Evolutionary conservation across 2,329 filamentous ascomycete species (phyloP).

Genomic region (Rugonectria rugulosa): DNA sequence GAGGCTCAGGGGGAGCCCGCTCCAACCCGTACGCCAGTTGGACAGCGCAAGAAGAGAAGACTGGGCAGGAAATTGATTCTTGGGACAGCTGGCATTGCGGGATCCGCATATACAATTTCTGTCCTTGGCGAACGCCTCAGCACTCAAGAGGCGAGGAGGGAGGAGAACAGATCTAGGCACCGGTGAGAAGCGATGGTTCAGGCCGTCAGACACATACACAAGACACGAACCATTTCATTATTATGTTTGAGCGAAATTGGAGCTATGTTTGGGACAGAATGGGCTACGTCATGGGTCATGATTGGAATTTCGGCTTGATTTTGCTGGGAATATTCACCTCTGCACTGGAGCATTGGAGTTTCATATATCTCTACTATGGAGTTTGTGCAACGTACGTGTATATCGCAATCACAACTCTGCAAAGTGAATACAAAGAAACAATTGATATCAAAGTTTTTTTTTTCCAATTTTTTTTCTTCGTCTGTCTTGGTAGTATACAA

Average conservation of each 20-base stretch:
- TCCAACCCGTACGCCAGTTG: conserved; percentile 47
- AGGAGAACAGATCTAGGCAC: conserved; percentile 49
- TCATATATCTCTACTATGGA: background rate
- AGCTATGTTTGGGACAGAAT: background rate
- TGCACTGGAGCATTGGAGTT: background rate
- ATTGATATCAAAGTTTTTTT: background rate
- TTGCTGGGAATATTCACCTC: background rate
- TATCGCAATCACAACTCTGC: background rate
- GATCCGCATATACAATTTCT: conserved; percentile 64
- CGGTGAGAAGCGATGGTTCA: conserved; percentile 31
- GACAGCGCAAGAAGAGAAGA: conserved; percentile 47
- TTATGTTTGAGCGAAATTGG: background rate
- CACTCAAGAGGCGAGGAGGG: conserved; percentile 50
- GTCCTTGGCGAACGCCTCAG: conserved; percentile 65
- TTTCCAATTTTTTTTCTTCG: background rate
- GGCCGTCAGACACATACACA: background rate
- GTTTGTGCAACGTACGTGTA: background rate
- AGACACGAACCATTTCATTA: background rate
- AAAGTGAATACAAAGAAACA: background rate
- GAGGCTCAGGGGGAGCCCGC: conserved; percentile 55
- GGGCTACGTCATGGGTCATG: background rate
- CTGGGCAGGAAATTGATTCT: conserved; percentile 58
- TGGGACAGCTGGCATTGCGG: conserved; percentile 63
- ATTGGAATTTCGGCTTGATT: background rate
- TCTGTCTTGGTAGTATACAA: background rate